phyloP scores from a whole-genome alignment of 495 filamentous ascomycete species.

The Podospora didyma region DNA sequence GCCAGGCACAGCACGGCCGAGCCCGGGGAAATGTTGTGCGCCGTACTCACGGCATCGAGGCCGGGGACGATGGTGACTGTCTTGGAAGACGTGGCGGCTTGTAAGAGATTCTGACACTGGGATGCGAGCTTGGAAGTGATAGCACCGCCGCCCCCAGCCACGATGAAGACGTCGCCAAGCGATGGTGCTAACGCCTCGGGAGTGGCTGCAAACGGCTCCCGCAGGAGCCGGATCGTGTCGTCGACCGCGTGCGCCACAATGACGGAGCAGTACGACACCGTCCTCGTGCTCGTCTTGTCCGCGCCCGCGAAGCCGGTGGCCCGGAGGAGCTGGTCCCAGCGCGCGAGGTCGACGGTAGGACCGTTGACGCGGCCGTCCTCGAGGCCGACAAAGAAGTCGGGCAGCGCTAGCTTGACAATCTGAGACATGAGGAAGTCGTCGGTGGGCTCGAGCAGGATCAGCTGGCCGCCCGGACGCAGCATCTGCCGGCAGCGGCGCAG shows the following conservation, averaged over 20 bases:
- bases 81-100: neutral
- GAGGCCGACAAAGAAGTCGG: neutral
- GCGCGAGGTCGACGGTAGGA: neutral
- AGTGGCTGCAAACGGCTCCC: conserved; percentile 1
- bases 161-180: conserved; percentile 2
- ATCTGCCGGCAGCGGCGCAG: conserved; percentile 39
- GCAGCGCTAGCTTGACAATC: neutral
- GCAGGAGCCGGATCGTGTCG: conserved; percentile 12
- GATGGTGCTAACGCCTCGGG: neutral
- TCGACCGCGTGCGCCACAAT: conserved; percentile 45
- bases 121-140: neutral
- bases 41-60: neutral
- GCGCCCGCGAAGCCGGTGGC: conserved; percentile 44
- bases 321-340: conserved; percentile 39
- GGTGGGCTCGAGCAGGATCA: conserved; percentile 46
- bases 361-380: neutral
- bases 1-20: conserved; percentile 26
- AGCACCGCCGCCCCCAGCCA: neutral
- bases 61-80: neutral
- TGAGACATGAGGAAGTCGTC: conserved; percentile 35
- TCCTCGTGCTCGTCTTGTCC: conserved; percentile 27
- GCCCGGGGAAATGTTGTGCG: conserved; percentile 1
- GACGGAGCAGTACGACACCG: conserved; percentile 11
- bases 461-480: conserved; percentile 51
- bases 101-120: neutral